Percentiles rank a stretch among this genome's conserved stretches.
These are phyloP conservation scores for Neurospora discreta DNA, from an alignment of 495 filamentous ascomycete species.

Conservation along the genomic window DNA sequence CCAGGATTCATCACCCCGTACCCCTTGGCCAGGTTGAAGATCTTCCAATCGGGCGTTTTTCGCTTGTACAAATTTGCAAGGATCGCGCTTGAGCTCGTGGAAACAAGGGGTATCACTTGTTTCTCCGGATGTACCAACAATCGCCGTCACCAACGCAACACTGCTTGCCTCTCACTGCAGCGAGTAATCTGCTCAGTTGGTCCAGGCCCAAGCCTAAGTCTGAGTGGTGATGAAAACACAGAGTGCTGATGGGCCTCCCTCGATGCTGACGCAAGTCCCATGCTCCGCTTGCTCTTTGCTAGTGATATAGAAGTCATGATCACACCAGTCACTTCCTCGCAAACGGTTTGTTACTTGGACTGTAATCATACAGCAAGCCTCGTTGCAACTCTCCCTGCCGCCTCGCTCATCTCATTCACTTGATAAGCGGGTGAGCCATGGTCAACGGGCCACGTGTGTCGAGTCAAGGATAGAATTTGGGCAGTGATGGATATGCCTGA, in stretches of 20 bases:
- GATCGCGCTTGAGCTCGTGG: neutral
- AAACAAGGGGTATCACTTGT: neutral
- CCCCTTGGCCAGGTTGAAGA: neutral
- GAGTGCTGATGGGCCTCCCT: neutral
- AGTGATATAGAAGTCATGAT: neutral
- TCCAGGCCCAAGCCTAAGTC: neutral
- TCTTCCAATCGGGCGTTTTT: neutral
- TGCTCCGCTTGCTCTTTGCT: neutral
- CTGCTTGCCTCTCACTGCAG: neutral
- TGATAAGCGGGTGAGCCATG: neutral
- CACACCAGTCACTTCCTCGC: neutral
- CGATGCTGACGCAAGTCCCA: neutral
- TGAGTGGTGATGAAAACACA: neutral
- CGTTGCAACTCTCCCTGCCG: neutral
- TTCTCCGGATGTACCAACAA: neutral
- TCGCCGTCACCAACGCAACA: neutral
- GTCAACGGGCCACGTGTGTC: constrained; percentile 34
- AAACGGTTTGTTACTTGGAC: neutral
- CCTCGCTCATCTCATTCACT: neutral
- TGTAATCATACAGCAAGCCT: neutral
- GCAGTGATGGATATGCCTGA: constrained; percentile 25
- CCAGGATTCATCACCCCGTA: neutral
- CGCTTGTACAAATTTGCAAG: neutral
- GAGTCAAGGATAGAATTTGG: constrained; percentile 33
- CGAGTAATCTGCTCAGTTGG: neutral